Percentiles rank a stretch among this genome's conserved stretches.
phyloP scores from a whole-genome alignment of 225 moss, liverwort and hornwort genomes.

The Pseudoscleropodium purum region DNA sequence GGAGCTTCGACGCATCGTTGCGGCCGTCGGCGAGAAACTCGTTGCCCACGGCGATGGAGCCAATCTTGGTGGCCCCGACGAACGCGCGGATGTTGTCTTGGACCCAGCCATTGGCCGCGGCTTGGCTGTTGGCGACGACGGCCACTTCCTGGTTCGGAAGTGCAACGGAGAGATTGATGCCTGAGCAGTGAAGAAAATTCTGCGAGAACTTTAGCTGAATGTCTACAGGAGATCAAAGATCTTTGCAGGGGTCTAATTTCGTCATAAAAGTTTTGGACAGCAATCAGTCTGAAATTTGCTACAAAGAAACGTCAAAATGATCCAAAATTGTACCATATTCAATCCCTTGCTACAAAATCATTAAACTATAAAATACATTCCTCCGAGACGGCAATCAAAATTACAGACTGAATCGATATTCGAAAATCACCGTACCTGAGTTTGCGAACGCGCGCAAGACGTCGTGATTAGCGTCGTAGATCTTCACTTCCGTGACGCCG shows the following conservation, averaged over 20 bases:
- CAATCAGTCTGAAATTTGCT: too few relatives aligned
- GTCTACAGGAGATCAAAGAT: not conserved
- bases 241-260: too few relatives aligned
- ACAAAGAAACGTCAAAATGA: too few relatives aligned
- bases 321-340: not conserved
- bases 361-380: too few relatives aligned
- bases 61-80: slow-evolving; percentile 7
- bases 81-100: slow-evolving; percentile 35
- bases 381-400: not conserved
- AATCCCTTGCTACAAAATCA: not conserved
- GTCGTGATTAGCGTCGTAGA: slow-evolving; percentile 7
- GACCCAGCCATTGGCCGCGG: slow-evolving; percentile 37
- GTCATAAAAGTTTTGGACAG: too few relatives aligned
- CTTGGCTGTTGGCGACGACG: not conserved
- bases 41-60: slow-evolving; percentile 45
- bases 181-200: not conserved
- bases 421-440: not conserved
- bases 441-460: slow-evolving; percentile 19
- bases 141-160: slow-evolving; percentile 4
- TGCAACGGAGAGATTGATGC: not conserved
- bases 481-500: slow-evolving; percentile 16
- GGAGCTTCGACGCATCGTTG: not conserved
- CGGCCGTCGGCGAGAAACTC: slow-evolving; percentile 1
- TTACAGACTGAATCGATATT: not conserved
- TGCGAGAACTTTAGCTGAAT: not conserved